Percentiles rank a stretch among this genome's conserved stretches.
phyloP scores from a whole-genome alignment of 768 basidiomycete species.

The Suillus clintonianus region DNA sequence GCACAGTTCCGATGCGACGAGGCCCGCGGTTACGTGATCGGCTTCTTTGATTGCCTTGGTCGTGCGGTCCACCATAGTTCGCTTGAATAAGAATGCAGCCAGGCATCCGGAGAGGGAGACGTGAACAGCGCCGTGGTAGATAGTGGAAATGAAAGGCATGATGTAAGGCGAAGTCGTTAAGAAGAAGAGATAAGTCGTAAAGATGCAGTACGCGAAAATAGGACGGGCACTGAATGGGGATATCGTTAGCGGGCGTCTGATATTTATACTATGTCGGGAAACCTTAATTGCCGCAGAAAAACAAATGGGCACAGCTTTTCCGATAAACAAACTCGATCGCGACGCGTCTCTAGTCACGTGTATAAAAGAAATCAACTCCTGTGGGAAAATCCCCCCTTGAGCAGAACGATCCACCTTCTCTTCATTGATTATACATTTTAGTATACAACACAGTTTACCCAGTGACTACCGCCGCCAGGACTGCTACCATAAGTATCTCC shows the following conservation, averaged over 20 bases:
- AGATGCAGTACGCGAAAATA: too few species aligned
- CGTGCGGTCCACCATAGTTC: not conserved
- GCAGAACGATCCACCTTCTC: not conserved
- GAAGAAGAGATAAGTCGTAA: too few species aligned
- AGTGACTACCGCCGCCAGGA: conserved; percentile 5
- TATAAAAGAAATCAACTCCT: not conserved
- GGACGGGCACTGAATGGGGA: too few species aligned
- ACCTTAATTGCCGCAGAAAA: too few species aligned
- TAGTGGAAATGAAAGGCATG: too few species aligned
- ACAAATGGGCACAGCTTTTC: not conserved
- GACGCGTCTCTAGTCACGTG: not conserved
- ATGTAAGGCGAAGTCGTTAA: too few species aligned
- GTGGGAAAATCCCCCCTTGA: not conserved
- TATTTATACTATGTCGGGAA: too few species aligned
- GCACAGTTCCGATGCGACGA: not conserved
- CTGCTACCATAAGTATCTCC: too few species aligned
- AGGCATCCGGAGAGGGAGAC: not conserved
- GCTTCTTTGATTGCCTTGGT: not conserved
- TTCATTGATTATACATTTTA: not conserved
- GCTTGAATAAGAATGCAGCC: not conserved
- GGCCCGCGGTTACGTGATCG: not conserved
- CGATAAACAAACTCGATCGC: not conserved
- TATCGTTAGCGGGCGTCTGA: too few species aligned
- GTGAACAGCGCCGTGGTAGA: too few species aligned
- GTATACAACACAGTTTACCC: not conserved